A percentile compares a stretch with the other conserved stretches of the same genome.
Conservation (phyloP, 2,329 filamentous ascomycete species). For the Dendryphion nanum region DNA sequence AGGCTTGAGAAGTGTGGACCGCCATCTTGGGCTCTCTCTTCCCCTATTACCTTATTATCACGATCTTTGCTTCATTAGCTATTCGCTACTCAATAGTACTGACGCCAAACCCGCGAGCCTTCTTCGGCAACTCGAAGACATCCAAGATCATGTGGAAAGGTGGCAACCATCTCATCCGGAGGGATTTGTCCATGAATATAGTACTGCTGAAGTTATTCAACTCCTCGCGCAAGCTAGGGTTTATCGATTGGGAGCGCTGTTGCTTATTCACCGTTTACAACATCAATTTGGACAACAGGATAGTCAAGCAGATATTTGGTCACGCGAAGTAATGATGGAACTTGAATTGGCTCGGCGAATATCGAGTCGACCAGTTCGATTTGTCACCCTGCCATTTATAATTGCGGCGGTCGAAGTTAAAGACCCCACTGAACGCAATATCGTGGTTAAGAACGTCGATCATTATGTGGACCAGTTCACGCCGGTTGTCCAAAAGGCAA, state of each 20-base stretch:
- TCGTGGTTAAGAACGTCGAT: conserved; percentile 2
- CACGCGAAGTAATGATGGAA: conserved; percentile 7
- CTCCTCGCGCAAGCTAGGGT: conserved; percentile 8
- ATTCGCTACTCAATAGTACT: conserved; percentile 3
- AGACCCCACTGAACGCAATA: conserved; percentile 1
- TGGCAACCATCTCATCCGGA: conserved; percentile 4
- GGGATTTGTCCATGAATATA: conserved; percentile 2
- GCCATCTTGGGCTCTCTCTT: conserved; percentile 6
- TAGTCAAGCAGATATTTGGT: conserved; percentile 6
- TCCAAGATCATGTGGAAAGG: conserved; percentile 1
- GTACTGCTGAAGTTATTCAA: conserved; percentile 4
- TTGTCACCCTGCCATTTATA: conserved; percentile 7
- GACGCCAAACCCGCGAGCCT: background rate
- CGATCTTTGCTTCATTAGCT: conserved; percentile 7
- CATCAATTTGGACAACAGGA: conserved; percentile 5
- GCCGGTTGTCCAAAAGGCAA: conserved; percentile 5
- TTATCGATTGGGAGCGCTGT: conserved; percentile 6
- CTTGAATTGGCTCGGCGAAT: conserved; percentile 4
- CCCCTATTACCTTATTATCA: conserved; percentile 6
- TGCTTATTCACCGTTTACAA: conserved; percentile 7
- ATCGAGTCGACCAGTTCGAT: conserved; percentile 3
- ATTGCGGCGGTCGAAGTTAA: conserved; percentile 7
- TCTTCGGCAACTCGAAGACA: conserved; percentile 1
- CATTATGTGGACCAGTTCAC: conserved; percentile 8
- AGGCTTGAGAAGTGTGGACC: conserved; percentile 3